Evolutionary conservation across 208 protist genomes (phyloP).

Genomic region (Acanthamoeba culbertsoni): DNA sequence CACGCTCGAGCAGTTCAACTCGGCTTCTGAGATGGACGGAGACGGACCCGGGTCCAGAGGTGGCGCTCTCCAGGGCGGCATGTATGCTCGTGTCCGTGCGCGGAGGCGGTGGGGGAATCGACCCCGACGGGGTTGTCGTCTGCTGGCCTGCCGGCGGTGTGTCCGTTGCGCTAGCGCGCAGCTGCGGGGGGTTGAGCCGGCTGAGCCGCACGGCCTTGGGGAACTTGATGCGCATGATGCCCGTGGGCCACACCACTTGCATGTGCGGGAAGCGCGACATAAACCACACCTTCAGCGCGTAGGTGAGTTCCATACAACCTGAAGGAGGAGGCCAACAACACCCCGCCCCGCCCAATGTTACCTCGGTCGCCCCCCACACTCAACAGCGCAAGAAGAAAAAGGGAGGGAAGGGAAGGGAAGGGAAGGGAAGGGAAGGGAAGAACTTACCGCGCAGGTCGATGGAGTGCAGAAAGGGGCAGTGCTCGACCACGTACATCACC

Average conservation of each 20-base stretch:
- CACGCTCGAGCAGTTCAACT: not conserved
- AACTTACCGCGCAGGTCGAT: constrained; percentile 4
- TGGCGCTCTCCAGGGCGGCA: not conserved
- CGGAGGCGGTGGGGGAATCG: not conserved
- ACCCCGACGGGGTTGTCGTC: not conserved
- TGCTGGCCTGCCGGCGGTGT: not conserved
- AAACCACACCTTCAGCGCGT: constrained; percentile 52
- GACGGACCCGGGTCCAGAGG: not conserved
- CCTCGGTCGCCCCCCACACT: too few species aligned
- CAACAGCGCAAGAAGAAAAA: not conserved
- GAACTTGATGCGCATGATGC: constrained; percentile 23
- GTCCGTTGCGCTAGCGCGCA: not conserved
- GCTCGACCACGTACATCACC: constrained; percentile 42
- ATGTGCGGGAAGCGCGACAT: constrained; percentile 54
- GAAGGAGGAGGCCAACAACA: too few species aligned
- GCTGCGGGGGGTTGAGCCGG: not conserved
- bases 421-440: not conserved
- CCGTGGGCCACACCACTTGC: constrained; percentile 19
- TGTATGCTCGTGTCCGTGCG: not conserved
- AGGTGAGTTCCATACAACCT: constrained; percentile 33
- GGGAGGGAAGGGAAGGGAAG: not conserved
- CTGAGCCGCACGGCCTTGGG: not conserved
- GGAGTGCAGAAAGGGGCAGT: not conserved
- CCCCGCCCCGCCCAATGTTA: too few species aligned
- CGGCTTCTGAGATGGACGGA: not conserved